Conservation (phyloP, 2,329 filamentous ascomycete species). For the Chrysoporthe austroafricana region DNA sequence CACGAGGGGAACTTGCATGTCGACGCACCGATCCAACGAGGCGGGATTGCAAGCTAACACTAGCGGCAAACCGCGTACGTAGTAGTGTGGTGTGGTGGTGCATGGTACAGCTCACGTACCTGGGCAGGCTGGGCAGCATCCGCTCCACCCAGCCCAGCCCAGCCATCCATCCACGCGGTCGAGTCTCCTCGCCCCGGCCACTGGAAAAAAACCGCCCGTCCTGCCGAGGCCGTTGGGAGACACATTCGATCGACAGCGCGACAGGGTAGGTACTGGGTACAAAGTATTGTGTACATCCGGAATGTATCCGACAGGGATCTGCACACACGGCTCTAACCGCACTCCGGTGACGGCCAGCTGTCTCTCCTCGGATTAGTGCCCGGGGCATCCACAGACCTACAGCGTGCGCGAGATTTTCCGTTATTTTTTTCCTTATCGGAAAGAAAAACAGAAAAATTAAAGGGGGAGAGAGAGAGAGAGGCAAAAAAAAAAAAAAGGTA, state of each 20-base stretch:
- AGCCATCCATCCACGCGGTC: slow-evolving; percentile 8
- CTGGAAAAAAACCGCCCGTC: background rate
- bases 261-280: background rate
- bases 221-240: slow-evolving; percentile 1
- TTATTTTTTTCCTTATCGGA: too few relatives aligned
- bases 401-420: too few relatives aligned
- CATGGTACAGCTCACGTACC: background rate
- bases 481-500: too few relatives aligned
- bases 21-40: background rate
- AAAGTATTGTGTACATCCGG: background rate
- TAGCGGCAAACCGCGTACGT: slow-evolving; percentile 2
- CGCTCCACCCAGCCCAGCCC: background rate
- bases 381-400: too few relatives aligned
- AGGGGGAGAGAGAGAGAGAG: too few relatives aligned
- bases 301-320: slow-evolving; percentile 16
- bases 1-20: background rate
- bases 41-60: background rate
- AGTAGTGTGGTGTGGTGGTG: background rate
- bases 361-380: background rate
- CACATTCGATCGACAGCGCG: background rate
- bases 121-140: background rate
- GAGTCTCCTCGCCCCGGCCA: background rate
- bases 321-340: slow-evolving; percentile 16
- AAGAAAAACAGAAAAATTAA: too few relatives aligned
- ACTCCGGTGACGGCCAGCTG: background rate